Evolutionary conservation across 1,139 yeast species (phyloP), one percentile per base, ranked within the genome.

Genomic region (Meyerozyma smithsonii): DNA sequence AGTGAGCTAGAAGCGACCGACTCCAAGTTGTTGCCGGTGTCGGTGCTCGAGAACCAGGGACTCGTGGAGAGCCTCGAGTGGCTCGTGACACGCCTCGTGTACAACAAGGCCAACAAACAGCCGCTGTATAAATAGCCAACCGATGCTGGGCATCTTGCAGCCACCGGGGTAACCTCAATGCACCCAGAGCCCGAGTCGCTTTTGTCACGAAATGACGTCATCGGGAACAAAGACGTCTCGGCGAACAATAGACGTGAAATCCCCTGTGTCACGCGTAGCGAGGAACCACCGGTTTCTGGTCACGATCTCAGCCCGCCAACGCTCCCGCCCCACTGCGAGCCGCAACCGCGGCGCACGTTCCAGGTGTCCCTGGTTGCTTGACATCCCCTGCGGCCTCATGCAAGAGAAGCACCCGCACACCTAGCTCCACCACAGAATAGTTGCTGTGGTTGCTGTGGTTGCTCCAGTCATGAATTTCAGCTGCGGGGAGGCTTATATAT

Each of bases 31-130:
- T 68, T 92, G 42, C 97, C 97, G 1, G 84, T 92, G 4, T 81
- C 94, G 53, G 97, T 96, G 7, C 65, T 84, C 39, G 88, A 82
- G 37, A 95, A 92, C 25, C 86, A 86, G 25, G 97, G 97, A 2
- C 79, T 92, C 8, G 69, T 70, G 40, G 96, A 88, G 47, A 87
- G 96, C 17, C 78, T 88, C 35, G 95, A 88, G 40, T 92, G 98
- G 98, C 64, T 92, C 44, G 79, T 79, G 30, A 72, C 85, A 8
- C 69, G 97, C 42, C 66, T 92, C 50, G 74, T 81, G 15, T 75
- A 95, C 51, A 92, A 92, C 57, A 88, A 85, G 60, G 62, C 68
- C 32, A 79, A 76, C 54, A 76, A 88, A 47, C 84, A 86, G 32
- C 97, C 97, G 5, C 77, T 69, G 43, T 70, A 69, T 45, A 63